Conservation (phyloP, 306 rosid genomes). For the Lathyrus oleraceus region DNA sequence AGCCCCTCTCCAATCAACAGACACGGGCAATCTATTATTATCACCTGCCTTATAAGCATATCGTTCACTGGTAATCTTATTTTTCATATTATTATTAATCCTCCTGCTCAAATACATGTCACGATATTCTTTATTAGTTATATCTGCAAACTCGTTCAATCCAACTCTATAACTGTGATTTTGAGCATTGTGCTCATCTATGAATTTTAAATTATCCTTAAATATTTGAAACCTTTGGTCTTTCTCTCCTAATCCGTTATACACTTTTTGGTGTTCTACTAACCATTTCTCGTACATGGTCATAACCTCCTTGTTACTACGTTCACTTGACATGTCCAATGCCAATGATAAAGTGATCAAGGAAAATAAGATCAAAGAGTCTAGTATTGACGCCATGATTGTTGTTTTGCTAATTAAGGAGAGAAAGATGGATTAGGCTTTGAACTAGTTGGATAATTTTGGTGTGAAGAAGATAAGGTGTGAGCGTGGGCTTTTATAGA, state of each 20-base stretch:
- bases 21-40: conserved; percentile 43
- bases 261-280: conserved; percentile 54
- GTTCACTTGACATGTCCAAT: conserved; percentile 16
- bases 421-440: not conserved
- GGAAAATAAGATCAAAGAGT: conserved; percentile 41
- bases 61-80: conserved; percentile 53
- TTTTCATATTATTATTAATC: conserved; percentile 50
- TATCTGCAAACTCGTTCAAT: conserved; percentile 74
- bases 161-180: conserved; percentile 68
- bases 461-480: conserved; percentile 25
- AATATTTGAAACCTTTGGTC: conserved; percentile 69
- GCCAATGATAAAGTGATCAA: conserved; percentile 36
- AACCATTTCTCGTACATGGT: conserved; percentile 63
- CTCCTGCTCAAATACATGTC: conserved; percentile 58
- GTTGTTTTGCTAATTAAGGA: not conserved
- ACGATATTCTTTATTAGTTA: conserved; percentile 76
- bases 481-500: conserved; percentile 33
- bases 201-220: conserved; percentile 66
- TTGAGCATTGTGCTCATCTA: conserved; percentile 65
- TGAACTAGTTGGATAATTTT: not conserved
- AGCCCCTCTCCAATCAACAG: conserved; percentile 88
- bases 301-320: conserved; percentile 56
- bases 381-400: conserved; percentile 44
- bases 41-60: conserved; percentile 48
- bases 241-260: conserved; percentile 72